phyloP scores from a whole-genome alignment of 495 filamentous ascomycete species.

The Tuber umbilicatum region DNA sequence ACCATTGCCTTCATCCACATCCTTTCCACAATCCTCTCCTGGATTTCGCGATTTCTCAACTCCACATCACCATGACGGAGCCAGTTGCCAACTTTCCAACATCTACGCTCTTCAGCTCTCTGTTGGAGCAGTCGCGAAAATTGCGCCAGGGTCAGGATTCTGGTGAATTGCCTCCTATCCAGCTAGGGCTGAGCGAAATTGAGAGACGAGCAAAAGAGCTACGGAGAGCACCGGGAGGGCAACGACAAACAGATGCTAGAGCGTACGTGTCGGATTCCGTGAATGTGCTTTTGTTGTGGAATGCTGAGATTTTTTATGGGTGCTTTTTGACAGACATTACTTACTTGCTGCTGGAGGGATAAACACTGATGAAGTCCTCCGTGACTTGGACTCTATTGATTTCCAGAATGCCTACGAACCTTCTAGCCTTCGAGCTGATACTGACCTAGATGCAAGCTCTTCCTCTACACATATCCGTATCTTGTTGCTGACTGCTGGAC shows the following conservation, averaged over 20 bases:
- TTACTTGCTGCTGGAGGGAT: conserved; percentile 39
- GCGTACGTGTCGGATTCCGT: conserved; percentile 25
- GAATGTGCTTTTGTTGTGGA: not conserved
- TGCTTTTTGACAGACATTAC: conserved; percentile 35
- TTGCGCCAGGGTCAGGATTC: conserved; percentile 41
- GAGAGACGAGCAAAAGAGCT: conserved; percentile 41
- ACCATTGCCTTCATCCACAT: conserved; percentile 13
- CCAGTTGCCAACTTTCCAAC: conserved; percentile 29
- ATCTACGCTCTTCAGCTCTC: conserved; percentile 40
- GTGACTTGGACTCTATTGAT: conserved; percentile 41
- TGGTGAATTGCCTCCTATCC: conserved; percentile 40
- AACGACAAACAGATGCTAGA: conserved; percentile 35
- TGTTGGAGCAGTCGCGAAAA: conserved; percentile 42
- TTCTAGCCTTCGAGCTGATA: conserved; percentile 38
- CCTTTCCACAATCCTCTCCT: conserved; percentile 11
- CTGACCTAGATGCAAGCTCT: conserved; percentile 39
- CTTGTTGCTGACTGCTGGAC: conserved; percentile 12
- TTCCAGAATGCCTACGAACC: conserved; percentile 40
- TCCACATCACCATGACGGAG: conserved; percentile 34
- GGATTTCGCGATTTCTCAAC: conserved; percentile 1
- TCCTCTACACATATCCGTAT: not conserved
- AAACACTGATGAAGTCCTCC: conserved; percentile 40
- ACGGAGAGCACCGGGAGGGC: conserved; percentile 32
- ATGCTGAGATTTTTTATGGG: conserved; percentile 6
- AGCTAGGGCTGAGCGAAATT: conserved; percentile 42